Evolutionary conservation across 2,329 filamentous ascomycete species (phyloP), one percentile per base, ranked within the genome.

Genomic region (Plenodomus lindquistii): DNA sequence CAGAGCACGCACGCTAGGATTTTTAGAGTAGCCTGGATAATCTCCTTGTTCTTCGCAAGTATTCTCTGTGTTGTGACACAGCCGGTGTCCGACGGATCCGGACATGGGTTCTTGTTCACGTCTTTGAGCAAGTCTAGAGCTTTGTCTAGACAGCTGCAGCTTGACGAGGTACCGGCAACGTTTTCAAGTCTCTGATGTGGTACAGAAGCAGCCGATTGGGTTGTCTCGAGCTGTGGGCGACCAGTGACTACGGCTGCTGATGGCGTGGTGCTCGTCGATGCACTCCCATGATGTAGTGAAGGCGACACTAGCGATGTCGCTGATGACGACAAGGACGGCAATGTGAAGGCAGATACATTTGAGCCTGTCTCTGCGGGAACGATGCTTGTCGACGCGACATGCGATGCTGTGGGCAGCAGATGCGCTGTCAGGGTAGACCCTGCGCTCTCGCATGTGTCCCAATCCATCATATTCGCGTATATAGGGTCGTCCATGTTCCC

Each of bases 391-490:
- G 43, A 18, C 21, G 37, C 36, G 8, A 40, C n/a, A 21, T 34
- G 22, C 18, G 24, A 11, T 38, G 35, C 10, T 16, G 24, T n/a
- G 42, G 34, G 42, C 17, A 31, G 24, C 17, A 47, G 34, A 9
- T 15, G 20, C 9, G 18, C 34, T 4, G 29, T 4, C 45, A 47
- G 22, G 22, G 39, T 13, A 11, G 16, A 22, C 13, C 21, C 19
- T 3, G 45, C 18, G 6, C 40, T 6, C n/a, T n/a, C n/a, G n/a
- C n/a, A n/a, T n/a, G n/a, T n/a, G n/a, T 44, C 36, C 46, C 46
- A 48, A 40, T 48, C 46, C 46, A 48, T 48, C 21, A 48, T 22
- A 20, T 35, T 22, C 35, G 36, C 17, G 18, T 48, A 48, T n/a
- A 31, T 16, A n/a, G 40, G 35, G 35, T 38, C 40, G 9, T 48